These are phyloP conservation scores for Balamuthia mandrillaris DNA, from an alignment of 208 protist genomes.

Conservation along the genomic window DNA sequence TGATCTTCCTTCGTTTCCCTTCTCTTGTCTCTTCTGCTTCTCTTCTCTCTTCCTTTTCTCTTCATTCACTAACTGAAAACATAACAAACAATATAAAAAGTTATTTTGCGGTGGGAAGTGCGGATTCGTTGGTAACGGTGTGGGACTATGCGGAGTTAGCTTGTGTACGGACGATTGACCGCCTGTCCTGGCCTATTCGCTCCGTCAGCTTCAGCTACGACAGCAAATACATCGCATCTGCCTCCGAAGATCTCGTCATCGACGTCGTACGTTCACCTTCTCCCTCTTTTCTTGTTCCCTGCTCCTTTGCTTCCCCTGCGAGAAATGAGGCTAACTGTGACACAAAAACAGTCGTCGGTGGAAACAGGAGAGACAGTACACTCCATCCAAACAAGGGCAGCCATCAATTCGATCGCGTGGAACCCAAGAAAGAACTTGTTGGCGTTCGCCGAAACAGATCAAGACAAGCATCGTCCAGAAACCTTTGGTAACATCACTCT, in stretches of 20 bases:
- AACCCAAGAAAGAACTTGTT: constrained; percentile 38
- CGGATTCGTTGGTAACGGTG: constrained; percentile 48
- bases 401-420: constrained; percentile 54
- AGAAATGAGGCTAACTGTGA: no score
- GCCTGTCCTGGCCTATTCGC: constrained; percentile 43
- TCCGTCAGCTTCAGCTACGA: constrained; percentile 54
- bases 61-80: not conserved
- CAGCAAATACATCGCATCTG: constrained; percentile 41
- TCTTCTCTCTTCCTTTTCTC: not conserved
- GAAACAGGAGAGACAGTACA: constrained; percentile 25
- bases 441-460: not conserved
- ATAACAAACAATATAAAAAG: not conserved
- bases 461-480: not conserved
- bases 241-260: constrained; percentile 49
- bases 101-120: constrained; percentile 41
- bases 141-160: constrained; percentile 44
- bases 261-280: constrained; percentile 48
- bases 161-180: constrained; percentile 38
- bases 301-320: no score
- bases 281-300: no score
- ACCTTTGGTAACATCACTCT: constrained; percentile 21
- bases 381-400: not conserved
- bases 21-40: not conserved
- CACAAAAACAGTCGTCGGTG: not conserved
- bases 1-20: not conserved